Evolutionary conservation across 1,284 basidiomycete genomes (phyloP), one percentile per base, ranked within the genome.

Genomic region (Apiotrichum domesticum): DNA sequence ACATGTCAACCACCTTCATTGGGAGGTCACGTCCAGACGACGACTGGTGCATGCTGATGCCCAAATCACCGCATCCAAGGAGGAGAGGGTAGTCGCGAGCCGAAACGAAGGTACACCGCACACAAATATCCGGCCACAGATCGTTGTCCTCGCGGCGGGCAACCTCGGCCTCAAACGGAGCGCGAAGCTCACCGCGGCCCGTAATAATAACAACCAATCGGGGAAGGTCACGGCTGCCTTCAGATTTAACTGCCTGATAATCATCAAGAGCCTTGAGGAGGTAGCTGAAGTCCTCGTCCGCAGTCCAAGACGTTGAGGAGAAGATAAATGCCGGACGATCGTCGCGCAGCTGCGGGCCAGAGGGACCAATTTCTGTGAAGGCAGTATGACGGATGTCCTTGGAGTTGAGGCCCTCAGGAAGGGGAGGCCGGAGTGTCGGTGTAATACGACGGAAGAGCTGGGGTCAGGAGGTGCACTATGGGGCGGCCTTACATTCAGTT

Each of bases 1-100:
- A 96, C 96, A 98, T 98, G 74, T 99, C 96, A 2, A 99, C 94
- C 8, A 99, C 87, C 76, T 99, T 99, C 96, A 99, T 99, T 2
- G 96, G 96, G 52, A 99, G 79, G 75, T 99, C 96, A 46, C 95
- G 78, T 0, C 84, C 88, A 0, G 90, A 95, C 1, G 90, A 93
- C 71, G 89, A 92, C 14, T 86, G 84, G 74, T 99, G 96, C 55
- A 99, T 79, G 56, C 86, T 91, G 49, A 98, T 83, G 1, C 96
- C 96, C 15, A 99, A 67, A 74, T 98, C 93, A 3, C 93, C 91
- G 4, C 88, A 88, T 34, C 95, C 94, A 8, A 93, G 79, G 11
- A 98, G 76, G 1, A 84, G 74, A 0, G 91, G 89, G 76, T 98
- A 99, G 68, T 93, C 88, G 65, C 85, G 84, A 21, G 87, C 85